Evolutionary conservation across 2,329 filamentous ascomycete species (phyloP), one percentile per base, ranked within the genome.

Genomic region (Orbilia javanica): DNA sequence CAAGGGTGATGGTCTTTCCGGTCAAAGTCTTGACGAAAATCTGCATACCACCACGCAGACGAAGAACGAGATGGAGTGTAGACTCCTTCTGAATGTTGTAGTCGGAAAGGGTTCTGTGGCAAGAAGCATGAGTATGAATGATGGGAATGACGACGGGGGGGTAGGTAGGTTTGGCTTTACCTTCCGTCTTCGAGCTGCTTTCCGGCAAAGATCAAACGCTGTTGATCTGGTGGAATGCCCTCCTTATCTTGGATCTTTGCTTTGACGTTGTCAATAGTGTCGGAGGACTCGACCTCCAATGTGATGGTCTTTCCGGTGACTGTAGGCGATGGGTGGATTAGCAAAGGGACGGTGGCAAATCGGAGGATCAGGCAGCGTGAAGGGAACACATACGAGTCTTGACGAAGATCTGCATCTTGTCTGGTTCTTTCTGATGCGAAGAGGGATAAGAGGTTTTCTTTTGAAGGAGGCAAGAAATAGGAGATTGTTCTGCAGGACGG

Each of bases 191-290:
- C 95, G 85, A 91, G 82, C 85, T 91, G 89, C 86, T 91, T 91
- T 81, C 89, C 89, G 81, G 89, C 89, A 80, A 91, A 91, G 83
- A 91, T 91, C 74, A 91, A 85, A 83, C 90, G 88, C 84, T 91
- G 90, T 83, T 92, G 90, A 82, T 92, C 90, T 46, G 90, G 81
- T 10, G 81, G 81, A 46, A 82, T 82, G 2, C 81, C 81, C 85
- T 79, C 77, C 62, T 79, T 79, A 29, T 79, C 77, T 68, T 79
- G 90, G 83, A 91, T 91, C 91, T 99, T 98, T 89, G 93, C 93
- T 92, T 98, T 98, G 89, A 99, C 96, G 92, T 98, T 98, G 91
- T 98, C 96, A 88, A 99, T 98, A 85, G 95, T 98, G 88, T 99
- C 96, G 85, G 92, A 95, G 84, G 94, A 97, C 92, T 98, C 96